Base-by-base conservation (phyloP, 2,329 filamentous ascomycete species). In the Albifimbria verrucaria region DNA sequence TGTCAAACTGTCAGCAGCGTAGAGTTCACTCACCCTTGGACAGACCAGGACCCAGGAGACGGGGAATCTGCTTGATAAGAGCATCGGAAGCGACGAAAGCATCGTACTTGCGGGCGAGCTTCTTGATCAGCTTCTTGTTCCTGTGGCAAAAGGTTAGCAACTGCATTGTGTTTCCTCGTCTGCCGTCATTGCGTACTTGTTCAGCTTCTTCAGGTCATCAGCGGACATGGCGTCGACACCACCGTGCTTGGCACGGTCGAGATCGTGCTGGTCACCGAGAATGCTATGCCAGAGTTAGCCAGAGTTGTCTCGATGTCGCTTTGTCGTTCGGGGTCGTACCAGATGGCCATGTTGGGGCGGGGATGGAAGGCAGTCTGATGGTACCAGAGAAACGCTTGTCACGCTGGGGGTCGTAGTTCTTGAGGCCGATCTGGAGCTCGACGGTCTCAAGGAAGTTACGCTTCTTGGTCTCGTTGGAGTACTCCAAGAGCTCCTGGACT, bases 121-220 rank as follows among this genome's bases (percentile, higher is more conserved):
- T 99, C 92, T 99, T 99, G 88, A 99, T 97, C 72, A 97, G 88
- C 89, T 99, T 99, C 90, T 99, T 97, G 91, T 99, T 99, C 91
- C 49, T 48, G 26, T 39, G 32, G 17, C 21, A 3, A 23, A 36
- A 7, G 39, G 42, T 51, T 46, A 51, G 39, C 20, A 15, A 20
- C 10, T 20, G 18, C 3, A 17, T 23, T 32, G 17, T 3, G 17
- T 20, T 20, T 36, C 7, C 25, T 15, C 21, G 25, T 17, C 3
- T 18, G 24, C 10, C 20, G n/a, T 24, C 23, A 18, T n/a, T 17
- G 15, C 49, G 17, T 51, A 51, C 49, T 99, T 99, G 89, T 99
- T 99, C 68, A 99, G 91, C 89, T 99, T 99, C 90, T 99, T 99
- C 81, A 99, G 82, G 80, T 99, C 94, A 72, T 99, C 94, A 65